Percentiles rank a stretch among this genome's conserved stretches.
These are phyloP conservation scores for Capronia coronata DNA, from an alignment of 2,329 filamentous ascomycete genomes.

Conservation along the genomic window DNA sequence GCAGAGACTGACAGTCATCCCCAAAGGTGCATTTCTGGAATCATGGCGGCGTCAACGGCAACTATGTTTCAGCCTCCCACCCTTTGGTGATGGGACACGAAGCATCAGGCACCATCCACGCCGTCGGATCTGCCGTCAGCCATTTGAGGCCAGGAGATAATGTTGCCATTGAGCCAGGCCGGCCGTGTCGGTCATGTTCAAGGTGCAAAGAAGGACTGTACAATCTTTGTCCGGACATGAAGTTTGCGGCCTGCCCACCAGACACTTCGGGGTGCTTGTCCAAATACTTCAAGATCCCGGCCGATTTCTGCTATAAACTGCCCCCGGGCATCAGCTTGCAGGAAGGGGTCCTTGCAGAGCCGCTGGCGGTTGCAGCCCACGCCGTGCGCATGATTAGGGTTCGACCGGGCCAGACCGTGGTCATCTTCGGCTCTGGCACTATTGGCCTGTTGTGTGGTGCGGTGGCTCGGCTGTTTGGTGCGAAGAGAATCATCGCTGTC, in stretches of 20 bases:
- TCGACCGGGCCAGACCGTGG: slow-evolving; percentile 36
- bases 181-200: slow-evolving; percentile 33
- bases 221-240: slow-evolving; percentile 38
- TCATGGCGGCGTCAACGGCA: slow-evolving; percentile 34
- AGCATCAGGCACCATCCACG: slow-evolving; percentile 30
- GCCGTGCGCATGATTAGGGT: slow-evolving; percentile 38
- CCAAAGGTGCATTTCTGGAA: slow-evolving; percentile 38
- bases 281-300: slow-evolving; percentile 36
- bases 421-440: slow-evolving; percentile 39
- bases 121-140: slow-evolving; percentile 29
- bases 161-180: slow-evolving; percentile 36
- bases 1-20: neutral
- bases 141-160: slow-evolving; percentile 31
- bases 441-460: slow-evolving; percentile 54
- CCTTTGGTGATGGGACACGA: slow-evolving; percentile 35
- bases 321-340: slow-evolving; percentile 35
- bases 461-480: slow-evolving; percentile 56
- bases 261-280: slow-evolving; percentile 36
- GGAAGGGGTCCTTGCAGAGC: slow-evolving; percentile 45
- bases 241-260: slow-evolving; percentile 39
- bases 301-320: slow-evolving; percentile 37
- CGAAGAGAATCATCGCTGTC: slow-evolving; percentile 53
- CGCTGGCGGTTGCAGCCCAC: slow-evolving; percentile 44
- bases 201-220: slow-evolving; percentile 37
- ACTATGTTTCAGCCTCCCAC: slow-evolving; percentile 28